A percentile compares a stretch with the other conserved stretches of the same genome.
phyloP scores from a whole-genome alignment of 768 basidiomycete genomes.

The Rhodosporidiobolus sp. region DNA sequence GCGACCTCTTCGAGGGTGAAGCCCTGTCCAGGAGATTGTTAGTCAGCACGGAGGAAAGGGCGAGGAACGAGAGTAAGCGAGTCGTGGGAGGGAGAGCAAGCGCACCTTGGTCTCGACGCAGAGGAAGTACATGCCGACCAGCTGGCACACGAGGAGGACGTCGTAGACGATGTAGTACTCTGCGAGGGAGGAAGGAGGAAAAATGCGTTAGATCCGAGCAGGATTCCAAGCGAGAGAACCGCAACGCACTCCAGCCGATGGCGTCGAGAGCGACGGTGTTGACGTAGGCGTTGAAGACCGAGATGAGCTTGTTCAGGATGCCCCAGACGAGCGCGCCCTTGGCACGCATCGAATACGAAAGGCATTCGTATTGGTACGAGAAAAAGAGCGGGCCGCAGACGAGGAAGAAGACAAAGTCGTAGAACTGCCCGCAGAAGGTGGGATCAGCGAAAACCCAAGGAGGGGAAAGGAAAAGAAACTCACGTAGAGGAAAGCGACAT shows the following conservation, averaged over 20 bases:
- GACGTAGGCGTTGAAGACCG: constrained; percentile 13
- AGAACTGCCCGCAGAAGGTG: background rate
- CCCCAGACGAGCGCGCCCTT: constrained; percentile 51
- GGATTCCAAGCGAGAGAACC: too few species aligned
- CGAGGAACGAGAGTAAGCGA: background rate
- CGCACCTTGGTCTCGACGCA: constrained; percentile 37
- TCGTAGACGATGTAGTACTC: constrained; percentile 42
- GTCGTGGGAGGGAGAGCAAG: background rate
- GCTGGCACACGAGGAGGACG: constrained; percentile 29
- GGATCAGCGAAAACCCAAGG: too few species aligned
- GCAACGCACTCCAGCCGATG: constrained; percentile 44
- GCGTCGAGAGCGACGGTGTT: constrained; percentile 43
- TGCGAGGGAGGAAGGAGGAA: background rate
- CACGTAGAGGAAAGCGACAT: constrained; percentile 1
- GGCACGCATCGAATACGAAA: constrained; percentile 49
- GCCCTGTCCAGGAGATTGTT: constrained; percentile 40
- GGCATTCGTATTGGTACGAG: constrained; percentile 48
- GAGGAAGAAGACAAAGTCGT: constrained; percentile 8
- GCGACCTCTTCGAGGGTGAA: constrained; percentile 48
- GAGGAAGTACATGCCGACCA: constrained; percentile 35
- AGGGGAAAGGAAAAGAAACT: too few species aligned
- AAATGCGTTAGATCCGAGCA: too few species aligned
- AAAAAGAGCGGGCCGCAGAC: constrained; percentile 30
- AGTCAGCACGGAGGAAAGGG: background rate
- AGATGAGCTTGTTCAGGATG: constrained; percentile 24